Evolutionary conservation across 2,329 filamentous ascomycete genomes (phyloP), one percentile per base, ranked within the genome.

Genomic region (Colletotrichum incanum): DNA sequence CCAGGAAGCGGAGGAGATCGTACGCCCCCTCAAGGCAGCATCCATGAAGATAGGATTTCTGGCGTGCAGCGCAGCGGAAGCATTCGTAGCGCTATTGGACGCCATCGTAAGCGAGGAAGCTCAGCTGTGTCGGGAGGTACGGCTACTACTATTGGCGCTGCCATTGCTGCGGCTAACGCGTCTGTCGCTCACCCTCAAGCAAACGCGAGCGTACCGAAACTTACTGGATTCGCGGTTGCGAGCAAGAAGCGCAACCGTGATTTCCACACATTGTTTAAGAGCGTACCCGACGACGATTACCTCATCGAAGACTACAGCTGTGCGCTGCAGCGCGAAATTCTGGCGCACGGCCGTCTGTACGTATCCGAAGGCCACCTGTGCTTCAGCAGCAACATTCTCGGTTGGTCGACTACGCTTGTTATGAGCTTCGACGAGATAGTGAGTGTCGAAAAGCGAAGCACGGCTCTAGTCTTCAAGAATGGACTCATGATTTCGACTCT

Each of bases 391-490:
- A 99, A 99, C 80, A 99, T 99, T 75, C 90, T 99, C 58, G 96
- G 96, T 65, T 99, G 96, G 96, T 93, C 97, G 28, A 99, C 96
- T 0, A 99, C 96, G 1, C 86, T 99, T 52, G 96, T 99, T 64
- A 98, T 99, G 85, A 97, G 95, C 81, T 99, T 99, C 80, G 96
- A 99, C 79, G 96, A 99, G 82, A 94, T 99, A 70, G 94, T 98
- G 26, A 95, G 96, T 0, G 93, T 99, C 9, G 96, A 99, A 83
- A 98, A 98, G 85, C 93, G 97, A 81, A 98, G 92, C 80, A 99
- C 96, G 0, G 96, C 96, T 0, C 88, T 99, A 72, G 87, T 99
- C 1, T 98, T 99, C 83, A 97, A 97, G 72, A 99, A 99, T 79
- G 97, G 96, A 5, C 93, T 99, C 67, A 96, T 98, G 84, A 97